Evolutionary conservation across 192 early-diverging fungal species (phyloP).

Genomic region (Diversispora epigaea): DNA sequence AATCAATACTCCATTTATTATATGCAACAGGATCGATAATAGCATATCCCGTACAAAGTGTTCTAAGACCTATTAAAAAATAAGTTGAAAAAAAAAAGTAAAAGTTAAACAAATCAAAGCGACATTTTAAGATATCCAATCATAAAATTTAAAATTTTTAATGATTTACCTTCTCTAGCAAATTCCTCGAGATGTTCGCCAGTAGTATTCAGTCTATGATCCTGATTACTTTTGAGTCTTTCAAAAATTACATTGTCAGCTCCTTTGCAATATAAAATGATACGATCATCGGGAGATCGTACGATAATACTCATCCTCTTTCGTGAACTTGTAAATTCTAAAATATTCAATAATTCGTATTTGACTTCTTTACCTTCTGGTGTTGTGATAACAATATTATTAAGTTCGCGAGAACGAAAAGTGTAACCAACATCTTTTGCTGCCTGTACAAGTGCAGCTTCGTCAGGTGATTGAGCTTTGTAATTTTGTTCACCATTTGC

Average conservation of each 20-base stretch:
- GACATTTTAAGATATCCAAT: constrained; percentile 1
- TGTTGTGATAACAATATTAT: constrained; percentile 44
- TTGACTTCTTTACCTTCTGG: constrained; percentile 30
- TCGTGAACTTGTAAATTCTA: constrained; percentile 71
- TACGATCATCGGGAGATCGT: constrained; percentile 40
- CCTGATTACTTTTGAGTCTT: constrained; percentile 57
- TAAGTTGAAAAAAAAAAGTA: no score
- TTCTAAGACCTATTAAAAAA: constrained; percentile 55
- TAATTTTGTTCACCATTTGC: constrained; percentile 44
- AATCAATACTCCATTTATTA: constrained; percentile 55
- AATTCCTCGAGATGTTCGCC: constrained; percentile 77
- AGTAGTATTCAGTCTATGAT: constrained; percentile 57
- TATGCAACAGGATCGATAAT: constrained; percentile 57
- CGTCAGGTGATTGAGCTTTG: constrained; percentile 66
- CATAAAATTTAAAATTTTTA: constrained; percentile 28
- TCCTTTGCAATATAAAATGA: constrained; percentile 65
- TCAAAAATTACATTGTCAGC: constrained; percentile 78
- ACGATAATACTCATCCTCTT: constrained; percentile 73
- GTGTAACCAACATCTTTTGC: constrained; percentile 56
- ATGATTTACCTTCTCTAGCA: constrained; percentile 60
- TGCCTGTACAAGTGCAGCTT: constrained; percentile 63
- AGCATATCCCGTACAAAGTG: constrained; percentile 69
- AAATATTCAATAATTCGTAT: constrained; percentile 64
- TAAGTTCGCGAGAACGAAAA: constrained; percentile 59
- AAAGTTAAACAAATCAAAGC: no score